Base-by-base conservation (phyloP, 495 filamentous ascomycete species). In the Zalerion maritima region DNA sequence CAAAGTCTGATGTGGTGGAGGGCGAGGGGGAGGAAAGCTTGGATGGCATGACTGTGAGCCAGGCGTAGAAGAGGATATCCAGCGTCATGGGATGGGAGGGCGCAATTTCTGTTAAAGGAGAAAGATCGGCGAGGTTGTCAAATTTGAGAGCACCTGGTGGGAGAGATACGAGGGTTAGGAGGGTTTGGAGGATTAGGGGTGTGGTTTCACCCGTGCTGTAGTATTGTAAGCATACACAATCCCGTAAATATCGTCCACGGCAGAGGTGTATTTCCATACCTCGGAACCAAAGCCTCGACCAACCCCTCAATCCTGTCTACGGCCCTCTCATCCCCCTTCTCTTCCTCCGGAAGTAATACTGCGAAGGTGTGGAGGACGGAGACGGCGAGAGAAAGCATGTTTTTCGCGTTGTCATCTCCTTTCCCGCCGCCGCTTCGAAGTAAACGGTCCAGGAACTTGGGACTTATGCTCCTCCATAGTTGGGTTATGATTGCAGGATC, bases 361-460 rank as follows among this genome's bases (percentile, higher is more conserved):
- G 60, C 45, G 26, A 78, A 79, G 0, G 68, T 68, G 35, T 73
- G 65, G 4, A 75, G 41, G 5, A 80, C 57, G 14, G 62, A 54
- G 5, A 76, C 64, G 2, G 69, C 70, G 9, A 78, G 42, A 34
- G 69, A 68, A 2, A 75, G 52, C 71, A 78, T 73, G 31, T 67
- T 60, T 27, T 51, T 60, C 3, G 64, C 50, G 14, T 54, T 41
- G 29, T 49, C 58, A 8, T 39, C 40, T 11, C 23, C 31, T 5
- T 34, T 28, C 4, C 35, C 39, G n/a, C 47, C 47, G 19, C 57
- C 53, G 1, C 72, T 66, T 32, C 52, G 58, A 26, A 79, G 48
- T 15, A 79, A 42, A 9, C 73, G 58, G 41, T 75, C 70, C 5
- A 78, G 34, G 33, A 77, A 78, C 29, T 55, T 69, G 26, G 58